Base-by-base conservation (phyloP, 2,329 filamentous ascomycete species). In the Fusarium robinianum region DNA sequence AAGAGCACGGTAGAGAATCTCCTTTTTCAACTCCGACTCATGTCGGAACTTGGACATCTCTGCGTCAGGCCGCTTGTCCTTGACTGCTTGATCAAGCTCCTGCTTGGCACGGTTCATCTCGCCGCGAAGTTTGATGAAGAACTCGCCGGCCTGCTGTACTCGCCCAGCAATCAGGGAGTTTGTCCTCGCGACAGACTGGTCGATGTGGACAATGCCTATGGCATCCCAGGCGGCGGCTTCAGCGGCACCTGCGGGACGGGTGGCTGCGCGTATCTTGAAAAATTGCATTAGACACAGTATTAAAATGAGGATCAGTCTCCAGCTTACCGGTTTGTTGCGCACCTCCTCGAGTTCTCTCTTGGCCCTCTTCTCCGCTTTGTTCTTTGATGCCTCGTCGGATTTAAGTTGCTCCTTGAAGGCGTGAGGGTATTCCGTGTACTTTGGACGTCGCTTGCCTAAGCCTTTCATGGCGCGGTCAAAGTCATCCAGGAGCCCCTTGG, bases 151-250 rank as follows among this genome's bases (percentile, higher is more conserved):
- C 21, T 73, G 70, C 41, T 78, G 75, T 12, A 81, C 77, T 6
- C 72, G 71, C 12, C 63, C 62, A 15, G 75, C 75, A 41, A 76
- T 74, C 7, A 71, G 51, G 8, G 65, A 57, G 17, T 65, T 72
- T 2, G 65, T 67, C 49, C 67, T 62, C 24, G 61, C 61, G 59
- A 69, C 65, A 46, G 64, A 56, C 23, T 67, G 61, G n/a, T 77
- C 72, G 45, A 80, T 63, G 41, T 75, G 62, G 10, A 79, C 71
- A 32, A 77, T 71, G 12, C 75, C 76, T 48, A 77, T 71, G 0
- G 72, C 68, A 56, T 81, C 78, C 77, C 78, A 81, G 3, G 69
- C 72, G 16, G 75, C 74, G 16, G 72, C 76, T 43, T 74, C 75
- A 11, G 70, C 66, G 8, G 68, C 63, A 33, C 78, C 72, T 7